Evolutionary conservation across 768 basidiomycete genomes (phyloP), one percentile per base, ranked within the genome.

Genomic region (Symmetrospora coprosmae): DNA sequence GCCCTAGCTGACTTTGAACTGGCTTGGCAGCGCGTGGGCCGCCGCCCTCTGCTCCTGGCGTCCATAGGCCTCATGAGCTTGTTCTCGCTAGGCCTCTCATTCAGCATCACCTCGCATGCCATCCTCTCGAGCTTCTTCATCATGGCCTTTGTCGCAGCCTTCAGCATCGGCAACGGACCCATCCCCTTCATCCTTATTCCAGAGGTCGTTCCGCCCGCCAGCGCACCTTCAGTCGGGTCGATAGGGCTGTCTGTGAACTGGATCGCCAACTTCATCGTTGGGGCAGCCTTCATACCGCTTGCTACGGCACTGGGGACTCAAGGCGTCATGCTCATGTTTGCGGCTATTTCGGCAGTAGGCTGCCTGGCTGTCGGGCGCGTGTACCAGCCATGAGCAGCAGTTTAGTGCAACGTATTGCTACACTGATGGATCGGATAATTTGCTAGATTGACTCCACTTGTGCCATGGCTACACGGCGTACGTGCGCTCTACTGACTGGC

Each of bases 141-240:
- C 4, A 70, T 73, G 19, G 33, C 62, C 0, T 72, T 73, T 50
- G 72, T 72, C 27, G 61, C 67, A 65, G 46, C 69, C 0, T 73
- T 72, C 62, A 66, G 69, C 1, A 60, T 73, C 13, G 73, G 72
- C 19, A 61, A 73, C 1, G 73, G 73, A 8, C 72, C 73, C 4
- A 64, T 74, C 7, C 72, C 73, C 4, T 74, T 72, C 63, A 52
- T 74, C 27, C 63, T 74, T 28, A 62, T 72, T 7, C 70, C 71
- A 8, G 72, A 73, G 38, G 64, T 72, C 30, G 70, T 72, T 1
- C 72, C 72, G 27, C 40, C 40, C 19, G 39, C 21, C 23, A 58
- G 55, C 25, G 55, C 55, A 7, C 41, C 55, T 28, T 39, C 55
- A 5, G 46, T 43, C 5, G 41, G 40, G 25, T 58, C 55, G n/a